These are phyloP conservation scores for Rhynchosporium secalis DNA, from an alignment of 2,329 filamentous ascomycete species.

Conservation along the genomic window DNA sequence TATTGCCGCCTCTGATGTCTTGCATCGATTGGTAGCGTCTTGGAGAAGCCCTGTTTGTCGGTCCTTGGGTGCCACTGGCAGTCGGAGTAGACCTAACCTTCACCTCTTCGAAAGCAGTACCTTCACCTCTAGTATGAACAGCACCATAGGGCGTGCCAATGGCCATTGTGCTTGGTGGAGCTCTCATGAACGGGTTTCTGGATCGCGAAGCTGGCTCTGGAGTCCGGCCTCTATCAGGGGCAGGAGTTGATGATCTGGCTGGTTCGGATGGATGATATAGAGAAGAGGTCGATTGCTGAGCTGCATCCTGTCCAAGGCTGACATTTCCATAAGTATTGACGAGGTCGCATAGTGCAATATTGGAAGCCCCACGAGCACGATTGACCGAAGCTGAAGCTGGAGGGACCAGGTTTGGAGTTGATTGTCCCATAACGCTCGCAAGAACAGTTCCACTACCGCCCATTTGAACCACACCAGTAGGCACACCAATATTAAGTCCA, in stretches of 20 bases:
- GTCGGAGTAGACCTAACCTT: neutral
- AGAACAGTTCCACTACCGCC: neutral
- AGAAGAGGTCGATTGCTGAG: neutral
- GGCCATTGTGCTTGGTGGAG: neutral
- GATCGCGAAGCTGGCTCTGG: neutral
- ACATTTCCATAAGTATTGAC: neutral
- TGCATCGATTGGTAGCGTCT: conserved; percentile 12
- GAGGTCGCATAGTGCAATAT: neutral
- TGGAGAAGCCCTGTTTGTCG: conserved; percentile 3
- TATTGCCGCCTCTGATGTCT: conserved; percentile 3
- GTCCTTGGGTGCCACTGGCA: neutral
- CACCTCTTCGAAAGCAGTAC: conserved; percentile 7
- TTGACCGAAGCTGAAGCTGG: neutral
- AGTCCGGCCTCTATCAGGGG: neutral
- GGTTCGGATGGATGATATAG: neutral
- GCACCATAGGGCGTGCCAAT: neutral
- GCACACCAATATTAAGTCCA: neutral
- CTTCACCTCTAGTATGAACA: neutral
- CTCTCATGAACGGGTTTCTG: neutral
- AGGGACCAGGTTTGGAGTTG: neutral
- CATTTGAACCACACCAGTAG: neutral
- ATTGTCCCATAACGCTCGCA: neutral
- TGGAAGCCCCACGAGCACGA: neutral
- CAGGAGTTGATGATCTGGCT: neutral
- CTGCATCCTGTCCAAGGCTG: neutral